These are phyloP conservation scores for Leersia perrieri DNA, from an alignment of 176 grass and related monocot species.

Conservation along the genomic window DNA sequence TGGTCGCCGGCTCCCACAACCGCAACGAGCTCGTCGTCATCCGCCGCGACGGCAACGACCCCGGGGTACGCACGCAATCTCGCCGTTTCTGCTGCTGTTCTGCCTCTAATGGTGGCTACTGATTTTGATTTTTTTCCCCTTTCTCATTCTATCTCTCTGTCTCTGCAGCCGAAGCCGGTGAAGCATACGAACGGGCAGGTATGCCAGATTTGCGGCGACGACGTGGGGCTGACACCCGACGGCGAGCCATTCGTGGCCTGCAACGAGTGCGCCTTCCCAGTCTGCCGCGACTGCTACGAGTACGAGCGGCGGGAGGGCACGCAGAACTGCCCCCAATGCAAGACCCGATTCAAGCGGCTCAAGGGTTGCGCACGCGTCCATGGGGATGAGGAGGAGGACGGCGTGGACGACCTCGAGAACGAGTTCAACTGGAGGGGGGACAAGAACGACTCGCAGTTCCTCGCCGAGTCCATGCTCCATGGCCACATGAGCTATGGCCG, in stretches of 20 bases:
- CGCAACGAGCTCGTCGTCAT: conserved; percentile 78
- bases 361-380: conserved; percentile 70
- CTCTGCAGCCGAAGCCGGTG: conserved; percentile 22
- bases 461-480: conserved; percentile 61
- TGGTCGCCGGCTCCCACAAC: conserved; percentile 74
- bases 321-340: conserved; percentile 68
- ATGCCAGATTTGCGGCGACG: conserved; percentile 70
- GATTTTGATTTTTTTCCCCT: conserved; percentile 11
- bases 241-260: conserved; percentile 68
- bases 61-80: neutral
- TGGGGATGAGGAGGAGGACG: conserved; percentile 90
- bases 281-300: conserved; percentile 68
- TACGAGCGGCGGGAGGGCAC: conserved; percentile 63
- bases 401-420: conserved; percentile 72
- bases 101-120: neutral
- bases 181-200: conserved; percentile 31
- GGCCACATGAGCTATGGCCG: conserved; percentile 83
- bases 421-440: conserved; percentile 48
- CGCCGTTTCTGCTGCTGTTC: neutral
- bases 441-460: conserved; percentile 38
- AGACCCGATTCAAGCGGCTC: conserved; percentile 57
- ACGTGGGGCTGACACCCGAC: conserved; percentile 46
- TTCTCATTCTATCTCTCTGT: neutral
- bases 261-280: conserved; percentile 75
- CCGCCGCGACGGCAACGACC: conserved; percentile 44